These are phyloP conservation scores for Pistacia integerrima DNA, from an alignment of 345 rosid genomes.

Conservation along the genomic window DNA sequence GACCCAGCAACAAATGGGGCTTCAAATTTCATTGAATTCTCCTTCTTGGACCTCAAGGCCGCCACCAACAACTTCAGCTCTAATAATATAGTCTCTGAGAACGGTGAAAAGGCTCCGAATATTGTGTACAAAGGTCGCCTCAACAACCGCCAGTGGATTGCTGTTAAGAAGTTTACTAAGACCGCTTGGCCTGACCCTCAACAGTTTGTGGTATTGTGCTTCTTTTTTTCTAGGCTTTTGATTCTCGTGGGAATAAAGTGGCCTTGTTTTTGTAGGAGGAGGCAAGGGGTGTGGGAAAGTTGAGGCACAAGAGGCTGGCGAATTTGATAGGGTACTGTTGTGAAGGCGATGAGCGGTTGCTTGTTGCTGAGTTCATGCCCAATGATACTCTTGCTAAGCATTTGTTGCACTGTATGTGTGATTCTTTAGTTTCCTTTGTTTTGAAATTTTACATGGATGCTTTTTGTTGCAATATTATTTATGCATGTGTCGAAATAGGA, in stretches of 20 bases:
- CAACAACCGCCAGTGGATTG: conserved; percentile 73
- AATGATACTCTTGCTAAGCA: conserved; percentile 97
- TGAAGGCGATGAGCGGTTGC: conserved; percentile 95
- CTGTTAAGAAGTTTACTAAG: conserved; percentile 80
- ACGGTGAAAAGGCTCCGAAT: conserved; percentile 60
- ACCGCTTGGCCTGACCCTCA: conserved; percentile 86
- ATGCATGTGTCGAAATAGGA: not conserved
- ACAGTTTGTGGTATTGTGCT: conserved; percentile 59
- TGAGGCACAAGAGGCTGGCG: conserved; percentile 80
- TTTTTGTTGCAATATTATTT: not conserved
- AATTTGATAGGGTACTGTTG: conserved; percentile 98
- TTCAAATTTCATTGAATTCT: conserved; percentile 69
- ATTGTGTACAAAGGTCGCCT: conserved; percentile 72
- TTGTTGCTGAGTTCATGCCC: conserved; percentile 97
- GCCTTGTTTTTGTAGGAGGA: conserved; percentile 60
- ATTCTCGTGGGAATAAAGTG: conserved; percentile 10
- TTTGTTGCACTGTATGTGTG: conserved; percentile 75
- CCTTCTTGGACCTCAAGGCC: conserved; percentile 61
- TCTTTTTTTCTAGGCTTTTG: not conserved
- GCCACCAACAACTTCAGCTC: conserved; percentile 75
- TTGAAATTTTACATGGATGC: not conserved
- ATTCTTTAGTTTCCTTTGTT: conserved; percentile 8
- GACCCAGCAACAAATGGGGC: conserved; percentile 37
- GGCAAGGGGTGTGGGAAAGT: conserved; percentile 86
- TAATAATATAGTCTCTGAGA: conserved; percentile 70